phyloP scores from a whole-genome alignment of 495 filamentous ascomycete species.

The Xylaria palmicola region DNA sequence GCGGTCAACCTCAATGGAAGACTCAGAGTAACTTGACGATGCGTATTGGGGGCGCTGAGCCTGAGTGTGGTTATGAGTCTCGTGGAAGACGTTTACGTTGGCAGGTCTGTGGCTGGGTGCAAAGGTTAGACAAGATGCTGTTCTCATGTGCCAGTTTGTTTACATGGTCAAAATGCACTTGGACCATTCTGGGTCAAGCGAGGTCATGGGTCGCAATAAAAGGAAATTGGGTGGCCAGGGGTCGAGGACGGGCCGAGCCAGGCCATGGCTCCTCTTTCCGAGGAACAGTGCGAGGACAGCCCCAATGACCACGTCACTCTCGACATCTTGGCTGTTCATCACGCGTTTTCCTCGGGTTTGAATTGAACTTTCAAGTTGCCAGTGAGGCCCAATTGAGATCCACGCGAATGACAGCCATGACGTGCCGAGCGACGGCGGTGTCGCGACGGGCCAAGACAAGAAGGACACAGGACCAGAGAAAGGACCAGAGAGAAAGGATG shows the following conservation, averaged over 20 bases:
- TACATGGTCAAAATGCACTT: constrained; percentile 14
- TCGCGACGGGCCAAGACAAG: too few species aligned
- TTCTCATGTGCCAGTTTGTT: constrained; percentile 8
- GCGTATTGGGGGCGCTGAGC: constrained; percentile 43
- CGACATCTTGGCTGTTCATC: not conserved
- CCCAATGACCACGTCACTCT: not conserved
- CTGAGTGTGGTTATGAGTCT: constrained; percentile 27
- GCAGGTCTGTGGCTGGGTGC: constrained; percentile 11
- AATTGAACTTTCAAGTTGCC: not conserved
- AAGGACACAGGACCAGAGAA: not conserved
- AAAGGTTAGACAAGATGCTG: constrained; percentile 24
- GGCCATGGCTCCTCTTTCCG: not conserved
- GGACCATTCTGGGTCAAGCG: not conserved
- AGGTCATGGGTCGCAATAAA: not conserved
- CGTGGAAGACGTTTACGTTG: constrained; percentile 21
- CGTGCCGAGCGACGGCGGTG: too few species aligned
- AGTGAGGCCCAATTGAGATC: not conserved
- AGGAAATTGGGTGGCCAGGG: constrained; percentile 9
- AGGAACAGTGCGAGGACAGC: constrained; percentile 4
- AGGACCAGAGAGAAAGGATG: not conserved
- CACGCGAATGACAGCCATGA: too few species aligned
- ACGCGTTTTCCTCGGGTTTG: not conserved
- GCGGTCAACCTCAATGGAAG: constrained; percentile 61
- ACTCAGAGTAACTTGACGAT: constrained; percentile 57
- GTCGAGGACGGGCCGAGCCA: not conserved